Conservation (phyloP, 1,284 basidiomycete genomes). For the Malassezia psittaci region DNA sequence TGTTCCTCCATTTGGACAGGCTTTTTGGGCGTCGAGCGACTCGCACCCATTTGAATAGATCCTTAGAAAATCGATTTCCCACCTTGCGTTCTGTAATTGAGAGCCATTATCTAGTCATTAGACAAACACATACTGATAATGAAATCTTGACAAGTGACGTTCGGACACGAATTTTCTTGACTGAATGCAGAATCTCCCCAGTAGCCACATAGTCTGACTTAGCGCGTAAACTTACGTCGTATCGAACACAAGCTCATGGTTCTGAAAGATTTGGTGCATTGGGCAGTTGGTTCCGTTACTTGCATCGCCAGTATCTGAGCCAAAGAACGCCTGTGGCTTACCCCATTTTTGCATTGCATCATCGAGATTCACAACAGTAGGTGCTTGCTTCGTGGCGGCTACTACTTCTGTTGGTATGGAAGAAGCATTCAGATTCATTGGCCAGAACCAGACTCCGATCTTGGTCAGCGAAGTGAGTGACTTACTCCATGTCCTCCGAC, state of each 20-base stretch:
- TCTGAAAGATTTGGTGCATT: constrained; percentile 23
- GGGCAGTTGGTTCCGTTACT: constrained; percentile 19
- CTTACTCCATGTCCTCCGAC: constrained; percentile 20
- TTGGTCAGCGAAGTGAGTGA: background rate
- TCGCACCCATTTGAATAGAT: constrained; percentile 19
- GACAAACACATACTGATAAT: background rate
- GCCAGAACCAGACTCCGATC: constrained; percentile 27
- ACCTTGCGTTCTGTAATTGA: constrained; percentile 27
- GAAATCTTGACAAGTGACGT: constrained; percentile 22
- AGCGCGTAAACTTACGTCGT: constrained; percentile 10
- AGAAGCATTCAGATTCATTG: constrained; percentile 10
- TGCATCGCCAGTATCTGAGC: constrained; percentile 13
- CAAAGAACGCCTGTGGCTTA: constrained; percentile 26
- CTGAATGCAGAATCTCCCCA: constrained; percentile 12
- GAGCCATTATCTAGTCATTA: constrained; percentile 19
- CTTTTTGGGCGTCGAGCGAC: background rate
- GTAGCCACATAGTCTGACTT: constrained; percentile 3
- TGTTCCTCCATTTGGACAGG: background rate
- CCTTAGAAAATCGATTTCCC: constrained; percentile 35
- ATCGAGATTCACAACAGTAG: constrained; percentile 21
- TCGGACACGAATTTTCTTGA: constrained; percentile 14
- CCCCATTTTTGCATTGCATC: constrained; percentile 25
- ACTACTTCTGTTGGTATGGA: constrained; percentile 19
- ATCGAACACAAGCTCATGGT: constrained; percentile 35
- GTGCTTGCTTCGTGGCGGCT: constrained; percentile 19